A percentile compares a stretch with the other conserved stretches of the same genome.
phyloP scores from a whole-genome alignment of 768 basidiomycete species.

The Mycena pura region DNA sequence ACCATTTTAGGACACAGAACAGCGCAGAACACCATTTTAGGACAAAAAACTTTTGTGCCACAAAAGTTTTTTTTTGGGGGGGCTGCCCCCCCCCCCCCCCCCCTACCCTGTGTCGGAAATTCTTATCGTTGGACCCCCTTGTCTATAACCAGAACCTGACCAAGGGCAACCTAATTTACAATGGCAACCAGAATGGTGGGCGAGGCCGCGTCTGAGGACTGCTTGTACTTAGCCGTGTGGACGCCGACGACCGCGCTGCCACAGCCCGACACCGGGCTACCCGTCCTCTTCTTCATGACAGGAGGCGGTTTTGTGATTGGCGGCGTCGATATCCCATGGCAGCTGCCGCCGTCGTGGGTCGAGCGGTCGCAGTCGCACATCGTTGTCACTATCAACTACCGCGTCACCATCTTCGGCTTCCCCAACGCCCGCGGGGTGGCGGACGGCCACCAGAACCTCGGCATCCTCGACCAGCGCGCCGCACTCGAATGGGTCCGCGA shows the following conservation, averaged over 20 bases:
- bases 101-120: too few relatives aligned
- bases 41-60: too few relatives aligned
- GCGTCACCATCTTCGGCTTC: slow-evolving; percentile 1
- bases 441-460: slow-evolving; percentile 6
- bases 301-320: neutral
- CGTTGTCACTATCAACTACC: slow-evolving; percentile 9
- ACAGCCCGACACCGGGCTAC: neutral
- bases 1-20: too few relatives aligned
- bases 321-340: slow-evolving; percentile 1
- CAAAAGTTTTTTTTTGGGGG: too few relatives aligned
- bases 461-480: slow-evolving; percentile 1
- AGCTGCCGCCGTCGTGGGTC: slow-evolving; percentile 31
- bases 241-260: neutral
- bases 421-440: slow-evolving; percentile 3
- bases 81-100: too few relatives aligned
- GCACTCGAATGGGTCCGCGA: slow-evolving; percentile 6
- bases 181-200: slow-evolving; percentile 3
- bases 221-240: slow-evolving; percentile 4
- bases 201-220: slow-evolving; percentile 4
- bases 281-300: slow-evolving; percentile 8
- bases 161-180: neutral
- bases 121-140: too few relatives aligned
- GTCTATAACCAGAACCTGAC: neutral
- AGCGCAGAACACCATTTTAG: too few relatives aligned
- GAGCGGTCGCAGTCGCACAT: slow-evolving; percentile 5